Conservation (phyloP, 371 early-diverging fungal species). For the Circinella minor region DNA sequence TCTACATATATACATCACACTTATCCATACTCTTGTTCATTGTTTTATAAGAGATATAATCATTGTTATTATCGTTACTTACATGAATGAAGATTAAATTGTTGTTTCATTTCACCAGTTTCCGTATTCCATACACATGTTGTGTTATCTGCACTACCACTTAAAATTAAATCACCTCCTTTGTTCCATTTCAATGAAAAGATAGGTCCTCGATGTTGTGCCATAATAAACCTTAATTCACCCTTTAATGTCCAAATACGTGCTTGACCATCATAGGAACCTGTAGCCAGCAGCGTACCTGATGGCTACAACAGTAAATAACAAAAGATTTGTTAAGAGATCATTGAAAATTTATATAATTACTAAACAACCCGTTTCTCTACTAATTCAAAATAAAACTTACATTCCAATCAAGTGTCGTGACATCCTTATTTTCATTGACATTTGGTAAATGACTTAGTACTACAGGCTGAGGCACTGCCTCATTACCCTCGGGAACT, state of each 20-base stretch:
- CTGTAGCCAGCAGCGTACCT: conserved; percentile 88
- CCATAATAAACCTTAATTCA: conserved; percentile 70
- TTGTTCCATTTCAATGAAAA: conserved; percentile 90
- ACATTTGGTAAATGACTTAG: conserved; percentile 63
- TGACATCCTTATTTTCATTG: conserved; percentile 68
- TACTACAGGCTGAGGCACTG: conserved; percentile 52
- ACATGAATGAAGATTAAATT: conserved; percentile 79
- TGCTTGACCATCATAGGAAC: conserved; percentile 89
- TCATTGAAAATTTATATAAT: too few species aligned
- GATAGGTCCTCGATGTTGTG: conserved; percentile 82
- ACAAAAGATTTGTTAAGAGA: too few species aligned
- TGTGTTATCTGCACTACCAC: conserved; percentile 83
- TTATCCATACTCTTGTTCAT: too few species aligned
- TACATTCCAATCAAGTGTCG: conserved; percentile 94
- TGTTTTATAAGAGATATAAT: too few species aligned
- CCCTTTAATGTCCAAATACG: conserved; percentile 87
- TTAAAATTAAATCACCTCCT: conserved; percentile 76
- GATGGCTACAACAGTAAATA: conserved; percentile 54
- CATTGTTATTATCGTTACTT: conserved; percentile 30
- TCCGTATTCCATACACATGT: conserved; percentile 87
- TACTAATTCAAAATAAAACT: conserved; percentile 26
- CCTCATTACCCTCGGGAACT: conserved; percentile 48
- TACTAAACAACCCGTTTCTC: not conserved
- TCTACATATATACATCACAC: too few species aligned
- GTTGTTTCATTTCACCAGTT: conserved; percentile 78